Evolutionary conservation across 2,329 filamentous ascomycete genomes (phyloP), one percentile per base, ranked within the genome.

Genomic region (Pseudocercospora cruenta): DNA sequence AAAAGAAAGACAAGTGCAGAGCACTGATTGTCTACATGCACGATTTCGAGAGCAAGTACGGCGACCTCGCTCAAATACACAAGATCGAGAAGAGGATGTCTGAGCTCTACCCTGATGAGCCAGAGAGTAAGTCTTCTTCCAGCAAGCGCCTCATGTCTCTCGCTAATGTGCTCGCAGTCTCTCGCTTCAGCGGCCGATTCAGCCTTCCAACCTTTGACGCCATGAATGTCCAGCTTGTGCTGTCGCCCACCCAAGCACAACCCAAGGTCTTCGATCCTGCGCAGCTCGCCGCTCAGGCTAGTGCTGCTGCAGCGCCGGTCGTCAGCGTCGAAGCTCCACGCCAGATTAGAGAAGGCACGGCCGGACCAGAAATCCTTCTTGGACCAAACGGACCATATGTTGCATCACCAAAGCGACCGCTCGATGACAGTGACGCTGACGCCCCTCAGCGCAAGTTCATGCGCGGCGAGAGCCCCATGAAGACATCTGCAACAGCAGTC

Each of bases 61-160:
- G 96, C 63, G 95, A 99, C 77, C 85, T 98, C 4, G 88, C 91
- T 5, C 94, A 98, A 73, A 93, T 99, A 62, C 88, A 89, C 70
- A 95, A 96, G 77, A 84, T 99, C 16, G 96, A 99, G 79, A 90
- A 90, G 73, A 89, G 95, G 55, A 98, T 99, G 93, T 87, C 87
- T 22, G 93, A 97, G 75, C 85, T 97, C n/a, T 99, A 93, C 78
- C 94, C 94, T 0, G 89, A 94, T 65, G 94, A 97, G 73, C 90
- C 93, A 2, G 89, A 87, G 63, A 84, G 97, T 45, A 81, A 47
- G 57, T 47, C 1, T 7, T 45, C 14, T 43, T 43, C 16, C 57
- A 28, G 16, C 57, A 31, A 12, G 8, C 36, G 14, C 9, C 21
- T 16, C 57, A 24, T 43, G 57, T 26, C 5, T 9, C 19, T 9